Evolutionary conservation across 805 yeast species (phyloP).

Genomic region (Wickerhamomyces canadensis): DNA sequence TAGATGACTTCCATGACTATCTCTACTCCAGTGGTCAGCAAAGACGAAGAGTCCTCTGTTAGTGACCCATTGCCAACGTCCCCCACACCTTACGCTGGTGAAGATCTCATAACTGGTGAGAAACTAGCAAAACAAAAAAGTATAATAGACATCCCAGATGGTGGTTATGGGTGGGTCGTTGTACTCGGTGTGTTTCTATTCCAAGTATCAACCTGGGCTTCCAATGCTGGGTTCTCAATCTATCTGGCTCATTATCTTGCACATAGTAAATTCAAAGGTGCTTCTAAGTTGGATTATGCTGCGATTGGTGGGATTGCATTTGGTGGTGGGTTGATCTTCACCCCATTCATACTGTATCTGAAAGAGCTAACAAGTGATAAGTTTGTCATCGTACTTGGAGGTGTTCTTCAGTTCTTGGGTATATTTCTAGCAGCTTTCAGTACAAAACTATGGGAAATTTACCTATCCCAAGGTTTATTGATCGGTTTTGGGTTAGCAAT

Average conservation of each 20-base stretch:
- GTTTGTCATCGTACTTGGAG: conserved; percentile 42
- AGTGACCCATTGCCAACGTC: conserved; percentile 17
- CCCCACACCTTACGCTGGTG: too few species aligned
- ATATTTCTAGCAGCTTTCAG: conserved; percentile 44
- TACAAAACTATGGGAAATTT: conserved; percentile 55
- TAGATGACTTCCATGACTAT: too few species aligned
- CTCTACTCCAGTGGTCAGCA: too few species aligned
- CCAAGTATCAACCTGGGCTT: conserved; percentile 25
- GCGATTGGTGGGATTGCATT: conserved; percentile 63
- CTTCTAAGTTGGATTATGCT: conserved; percentile 53
- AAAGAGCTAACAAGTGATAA: conserved; percentile 40
- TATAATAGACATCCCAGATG: conserved; percentile 21
- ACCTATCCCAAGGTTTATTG: conserved; percentile 59
- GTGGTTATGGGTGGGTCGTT: conserved; percentile 25
- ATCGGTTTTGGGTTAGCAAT: conserved; percentile 44
- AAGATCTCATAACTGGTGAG: neutral
- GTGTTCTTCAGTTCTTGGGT: conserved; percentile 36
- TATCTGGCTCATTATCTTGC: conserved; percentile 53
- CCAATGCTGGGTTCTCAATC: conserved; percentile 14
- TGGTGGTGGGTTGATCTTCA: conserved; percentile 40
- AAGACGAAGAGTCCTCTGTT: neutral
- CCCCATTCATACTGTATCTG: conserved; percentile 47
- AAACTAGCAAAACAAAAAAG: neutral
- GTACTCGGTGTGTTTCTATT: conserved; percentile 18
- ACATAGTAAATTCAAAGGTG: conserved; percentile 43